These are phyloP conservation scores for Calonectria hawksworthii DNA, from an alignment of 2,329 filamentous ascomycete species.

Conservation along the genomic window DNA sequence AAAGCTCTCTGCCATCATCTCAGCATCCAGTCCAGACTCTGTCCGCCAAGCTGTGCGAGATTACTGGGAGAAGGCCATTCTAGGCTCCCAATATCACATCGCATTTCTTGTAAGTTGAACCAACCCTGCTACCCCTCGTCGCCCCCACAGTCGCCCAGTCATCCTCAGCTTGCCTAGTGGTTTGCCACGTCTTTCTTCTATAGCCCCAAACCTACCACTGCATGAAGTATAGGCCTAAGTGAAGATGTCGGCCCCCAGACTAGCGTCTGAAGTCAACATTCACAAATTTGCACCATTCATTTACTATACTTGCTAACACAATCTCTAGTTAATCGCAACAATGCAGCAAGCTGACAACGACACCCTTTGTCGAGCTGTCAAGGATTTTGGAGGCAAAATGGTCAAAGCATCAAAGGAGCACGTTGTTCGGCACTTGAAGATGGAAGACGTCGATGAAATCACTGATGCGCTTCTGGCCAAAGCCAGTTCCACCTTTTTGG, in stretches of 20 bases:
- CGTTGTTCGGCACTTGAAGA: slow-evolving; percentile 57
- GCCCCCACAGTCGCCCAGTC: background rate
- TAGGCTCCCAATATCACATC: slow-evolving; percentile 66
- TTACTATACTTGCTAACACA: slow-evolving; percentile 40
- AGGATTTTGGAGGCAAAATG: slow-evolving; percentile 62
- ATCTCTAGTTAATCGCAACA: slow-evolving; percentile 61
- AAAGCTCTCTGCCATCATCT: slow-evolving; percentile 49
- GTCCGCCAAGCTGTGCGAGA: slow-evolving; percentile 65
- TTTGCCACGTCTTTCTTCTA: background rate
- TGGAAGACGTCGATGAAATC: slow-evolving; percentile 61
- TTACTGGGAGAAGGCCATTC: slow-evolving; percentile 63
- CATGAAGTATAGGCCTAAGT: background rate
- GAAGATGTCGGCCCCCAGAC: background rate
- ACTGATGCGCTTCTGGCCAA: slow-evolving; percentile 59
- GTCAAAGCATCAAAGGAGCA: slow-evolving; percentile 57
- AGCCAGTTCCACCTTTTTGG: slow-evolving; percentile 64
- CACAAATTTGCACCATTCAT: slow-evolving; percentile 5
- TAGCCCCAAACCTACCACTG: background rate
- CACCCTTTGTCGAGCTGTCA: slow-evolving; percentile 56
- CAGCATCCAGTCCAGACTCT: slow-evolving; percentile 57
- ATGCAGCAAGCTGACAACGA: slow-evolving; percentile 59
- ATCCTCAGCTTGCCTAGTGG: background rate
- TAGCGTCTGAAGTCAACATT: background rate
- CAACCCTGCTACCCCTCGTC: background rate
- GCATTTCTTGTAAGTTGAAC: slow-evolving; percentile 64